Base-by-base conservation (phyloP, 2,329 filamentous ascomycete species). In the Pyricularia grisea region DNA sequence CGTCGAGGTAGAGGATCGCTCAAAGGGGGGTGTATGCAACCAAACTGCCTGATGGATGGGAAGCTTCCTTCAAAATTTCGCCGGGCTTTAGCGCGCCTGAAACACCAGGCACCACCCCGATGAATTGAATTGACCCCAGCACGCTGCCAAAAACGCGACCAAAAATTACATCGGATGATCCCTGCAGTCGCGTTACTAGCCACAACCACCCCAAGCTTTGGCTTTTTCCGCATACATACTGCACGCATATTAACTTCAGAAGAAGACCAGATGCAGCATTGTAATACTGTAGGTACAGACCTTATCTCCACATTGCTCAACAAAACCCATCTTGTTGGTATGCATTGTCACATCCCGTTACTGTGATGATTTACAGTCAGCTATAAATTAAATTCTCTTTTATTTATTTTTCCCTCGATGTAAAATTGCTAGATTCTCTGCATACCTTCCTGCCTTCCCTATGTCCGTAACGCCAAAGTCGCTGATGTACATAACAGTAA, bases 21-120 rank as follows among this genome's bases (percentile, higher is more conserved):
- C 11, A 14, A 25, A 12, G 58, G 23, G 58, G 58, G 58, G n/a
- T 25, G 58, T 61, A n/a, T 36, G 33, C 14, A 61, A 28, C 12
- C 14, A 61, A 28, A 3, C n/a, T 61, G 58, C 58, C 58, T 61
- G 10, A n/a, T 4, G 25, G 10, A 23, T n/a, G n/a, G 58, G 58
- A 28, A 25, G n/a, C 58, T 25, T 20, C 28, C 12, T 50, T 42
- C 28, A 27, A 66, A 66, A 66, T 33, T n/a, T 66, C 23, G 25
- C 28, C 31, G 31, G 31, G 14, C 23, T 66, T 33, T 50, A 17
- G 65, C 65, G 65, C 42, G 67, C 67, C 67, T 68, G 67, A 58
- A 27, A 23, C 65, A 50, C 27, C 42, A 68, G 67, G 67, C 67
- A 61, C 20, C 42, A 55, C 42, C 14, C 33, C 36, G 42, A 55